Base-by-base conservation (phyloP, 495 filamentous ascomycete species). In the Melanomma pulvis-pyrius region DNA sequence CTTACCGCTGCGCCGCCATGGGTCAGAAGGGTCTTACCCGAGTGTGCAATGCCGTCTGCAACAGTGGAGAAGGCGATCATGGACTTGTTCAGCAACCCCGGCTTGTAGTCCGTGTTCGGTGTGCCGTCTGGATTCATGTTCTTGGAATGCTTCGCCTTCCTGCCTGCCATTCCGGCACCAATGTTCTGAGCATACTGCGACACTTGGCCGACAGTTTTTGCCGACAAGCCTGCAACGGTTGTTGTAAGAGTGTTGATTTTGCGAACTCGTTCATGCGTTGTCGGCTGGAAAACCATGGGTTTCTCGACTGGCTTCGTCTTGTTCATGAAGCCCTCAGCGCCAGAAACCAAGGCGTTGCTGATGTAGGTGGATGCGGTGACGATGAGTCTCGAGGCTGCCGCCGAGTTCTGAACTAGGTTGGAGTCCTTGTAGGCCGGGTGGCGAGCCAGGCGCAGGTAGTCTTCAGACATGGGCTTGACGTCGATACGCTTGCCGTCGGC, bases 1-100 rank as follows among this genome's bases (percentile, higher is more conserved):
- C 87, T 91, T 22, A 93, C 90, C 1, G 93, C 92, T 2, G 84
- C 80, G 0, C 90, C 87, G 25, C 89, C 83, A 19, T 88, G 87
- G 6, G 82, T 83, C 17, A 98, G 79, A 49, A 98, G 79, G 63
- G 85, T 89, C 34, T 86, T 86, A 0, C 90, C 89, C 15, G 90
- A 88, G 68, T 96, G 85, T 70, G 96, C 92, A 53, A 98, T 89
- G 34, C 93, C 93, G 74, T 98, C 94, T 32, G 92, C 91, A 48
- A 98, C 83, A 0, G 94, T 98, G n/a, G 87, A 88, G 74, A 98
- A 98, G 0, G 94, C 94, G 77, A 98, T 97, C 80, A 98, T 80
- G 36, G 86, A 90, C 78, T 97, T 98, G 76, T 98, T 98, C 63
- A 98, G 74, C 26, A 98, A 78, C 7, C 94, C 93, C 0, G 94